Evolutionary conservation across 805 yeast genomes (phyloP).

Genomic region (Kuraishia molischiana): DNA sequence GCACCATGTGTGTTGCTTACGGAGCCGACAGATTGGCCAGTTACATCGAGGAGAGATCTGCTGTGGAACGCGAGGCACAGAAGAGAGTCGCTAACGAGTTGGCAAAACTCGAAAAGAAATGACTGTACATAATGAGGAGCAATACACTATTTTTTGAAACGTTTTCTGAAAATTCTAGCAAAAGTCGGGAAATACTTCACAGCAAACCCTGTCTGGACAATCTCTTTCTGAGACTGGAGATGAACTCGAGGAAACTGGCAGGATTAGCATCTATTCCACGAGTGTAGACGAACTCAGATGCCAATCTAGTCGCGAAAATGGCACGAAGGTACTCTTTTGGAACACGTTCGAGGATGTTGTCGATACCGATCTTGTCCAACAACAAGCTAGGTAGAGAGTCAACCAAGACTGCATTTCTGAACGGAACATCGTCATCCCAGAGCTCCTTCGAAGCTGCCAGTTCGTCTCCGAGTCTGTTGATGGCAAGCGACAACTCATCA

Average conservation of each 20-base stretch:
- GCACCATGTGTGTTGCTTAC: constrained; percentile 20
- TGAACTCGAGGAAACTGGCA: constrained; percentile 63
- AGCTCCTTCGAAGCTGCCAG: constrained; percentile 71
- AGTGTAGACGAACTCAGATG: constrained; percentile 77
- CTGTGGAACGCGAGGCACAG: constrained; percentile 21
- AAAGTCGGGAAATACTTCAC: too few species aligned
- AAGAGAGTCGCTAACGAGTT: constrained; percentile 19
- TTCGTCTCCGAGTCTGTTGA: constrained; percentile 80
- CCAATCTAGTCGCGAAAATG: constrained; percentile 76
- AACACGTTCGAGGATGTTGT: constrained; percentile 59
- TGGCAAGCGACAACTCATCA: constrained; percentile 75
- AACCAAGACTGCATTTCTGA: constrained; percentile 67
- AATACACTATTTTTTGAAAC: too few species aligned
- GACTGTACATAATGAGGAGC: not conserved
- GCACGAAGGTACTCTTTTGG: constrained; percentile 86
- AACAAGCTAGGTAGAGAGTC: constrained; percentile 75
- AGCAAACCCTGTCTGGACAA: constrained; percentile 3
- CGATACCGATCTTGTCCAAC: constrained; percentile 55
- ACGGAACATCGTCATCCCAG: constrained; percentile 70
- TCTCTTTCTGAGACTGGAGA: constrained; percentile 45
- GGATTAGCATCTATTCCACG: constrained; percentile 77
- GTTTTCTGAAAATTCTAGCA: too few species aligned
- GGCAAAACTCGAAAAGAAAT: constrained; percentile 1
- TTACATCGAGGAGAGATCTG: constrained; percentile 17
- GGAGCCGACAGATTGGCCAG: constrained; percentile 19